A percentile compares a stretch with the other conserved stretches of the same genome.
These are phyloP conservation scores for Blastobotrys malaysiensis DNA, from an alignment of 1,139 yeast genomes.

Conservation along the genomic window DNA sequence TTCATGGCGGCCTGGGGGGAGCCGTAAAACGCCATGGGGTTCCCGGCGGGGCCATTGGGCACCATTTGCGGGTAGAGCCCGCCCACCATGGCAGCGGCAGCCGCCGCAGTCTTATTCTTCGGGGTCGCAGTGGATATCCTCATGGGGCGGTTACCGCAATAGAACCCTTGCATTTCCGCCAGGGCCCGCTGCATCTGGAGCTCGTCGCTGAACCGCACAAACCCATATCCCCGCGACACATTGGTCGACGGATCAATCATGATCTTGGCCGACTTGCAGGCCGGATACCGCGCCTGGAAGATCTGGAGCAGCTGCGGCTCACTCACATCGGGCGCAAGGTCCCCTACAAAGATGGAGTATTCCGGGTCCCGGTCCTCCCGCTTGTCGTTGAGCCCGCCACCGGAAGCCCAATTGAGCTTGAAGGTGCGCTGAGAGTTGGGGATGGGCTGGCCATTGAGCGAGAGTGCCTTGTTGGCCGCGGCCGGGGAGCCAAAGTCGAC, in stretches of 20 bases:
- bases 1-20: slow-evolving; percentile 36
- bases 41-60: slow-evolving; percentile 21
- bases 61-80: neutral
- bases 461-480: slow-evolving; percentile 61
- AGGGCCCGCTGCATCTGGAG: slow-evolving; percentile 72
- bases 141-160: slow-evolving; percentile 69
- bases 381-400: slow-evolving; percentile 45
- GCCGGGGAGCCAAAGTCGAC: slow-evolving; percentile 67
- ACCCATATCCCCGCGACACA: slow-evolving; percentile 82
- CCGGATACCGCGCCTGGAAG: slow-evolving; percentile 65
- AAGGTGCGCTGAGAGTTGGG: slow-evolving; percentile 59
- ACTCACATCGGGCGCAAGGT: slow-evolving; percentile 68
- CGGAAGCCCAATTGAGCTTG: slow-evolving; percentile 84
- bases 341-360: slow-evolving; percentile 80
- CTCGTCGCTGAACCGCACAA: slow-evolving; percentile 73
- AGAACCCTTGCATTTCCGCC: slow-evolving; percentile 74
- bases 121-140: slow-evolving; percentile 74
- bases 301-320: slow-evolving; percentile 63
- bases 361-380: slow-evolving; percentile 45
- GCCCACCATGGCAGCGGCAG: slow-evolving; percentile 10
- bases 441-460: slow-evolving; percentile 62
- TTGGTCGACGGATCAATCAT: slow-evolving; percentile 78
- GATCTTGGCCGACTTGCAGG: slow-evolving; percentile 79
- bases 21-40: slow-evolving; percentile 30
- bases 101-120: slow-evolving; percentile 41